These are phyloP conservation scores for Candida michaelii DNA, from an alignment of 805 yeast species.

Conservation along the genomic window DNA sequence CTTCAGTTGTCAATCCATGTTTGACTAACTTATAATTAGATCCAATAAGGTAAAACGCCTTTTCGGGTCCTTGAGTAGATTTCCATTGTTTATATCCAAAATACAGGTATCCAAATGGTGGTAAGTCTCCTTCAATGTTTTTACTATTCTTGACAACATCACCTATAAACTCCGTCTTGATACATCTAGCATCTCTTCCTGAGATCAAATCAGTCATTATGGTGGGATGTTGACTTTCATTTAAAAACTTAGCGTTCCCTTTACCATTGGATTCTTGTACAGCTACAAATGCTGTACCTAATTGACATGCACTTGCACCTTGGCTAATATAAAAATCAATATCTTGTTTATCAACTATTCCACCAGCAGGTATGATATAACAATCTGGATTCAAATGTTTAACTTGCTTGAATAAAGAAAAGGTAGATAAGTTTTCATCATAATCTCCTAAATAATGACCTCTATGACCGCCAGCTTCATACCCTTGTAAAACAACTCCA, in stretches of 20 bases:
- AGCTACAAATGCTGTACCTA: constrained; percentile 52
- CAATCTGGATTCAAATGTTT: constrained; percentile 14
- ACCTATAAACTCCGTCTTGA: constrained; percentile 35
- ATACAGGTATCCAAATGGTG: constrained; percentile 37
- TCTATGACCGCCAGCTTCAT: constrained; percentile 67
- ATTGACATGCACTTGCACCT: constrained; percentile 56
- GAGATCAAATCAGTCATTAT: constrained; percentile 36
- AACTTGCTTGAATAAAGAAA: constrained; percentile 25
- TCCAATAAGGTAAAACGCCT: constrained; percentile 36
- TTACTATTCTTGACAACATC: constrained; percentile 15
- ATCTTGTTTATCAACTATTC: constrained; percentile 37
- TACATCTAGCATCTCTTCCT: constrained; percentile 39
- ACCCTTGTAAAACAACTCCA: constrained; percentile 55
- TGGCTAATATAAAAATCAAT: constrained; percentile 28
- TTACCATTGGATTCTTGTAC: constrained; percentile 27
- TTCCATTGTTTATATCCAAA: constrained; percentile 29
- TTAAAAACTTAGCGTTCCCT: constrained; percentile 18
- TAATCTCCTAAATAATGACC: constrained; percentile 40
- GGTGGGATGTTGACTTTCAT: constrained; percentile 16
- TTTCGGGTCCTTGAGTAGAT: constrained; percentile 13
- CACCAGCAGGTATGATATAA: constrained; percentile 53
- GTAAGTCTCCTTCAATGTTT: constrained; percentile 19
- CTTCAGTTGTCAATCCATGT: constrained; percentile 18
- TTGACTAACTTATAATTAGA: constrained; percentile 28
- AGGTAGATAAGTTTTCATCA: constrained; percentile 40